Percentiles rank a stretch among this genome's conserved stretches.
Evolutionary conservation across 495 filamentous ascomycete genomes (phyloP).

Genomic region (Astrothelium subdiscretum): DNA sequence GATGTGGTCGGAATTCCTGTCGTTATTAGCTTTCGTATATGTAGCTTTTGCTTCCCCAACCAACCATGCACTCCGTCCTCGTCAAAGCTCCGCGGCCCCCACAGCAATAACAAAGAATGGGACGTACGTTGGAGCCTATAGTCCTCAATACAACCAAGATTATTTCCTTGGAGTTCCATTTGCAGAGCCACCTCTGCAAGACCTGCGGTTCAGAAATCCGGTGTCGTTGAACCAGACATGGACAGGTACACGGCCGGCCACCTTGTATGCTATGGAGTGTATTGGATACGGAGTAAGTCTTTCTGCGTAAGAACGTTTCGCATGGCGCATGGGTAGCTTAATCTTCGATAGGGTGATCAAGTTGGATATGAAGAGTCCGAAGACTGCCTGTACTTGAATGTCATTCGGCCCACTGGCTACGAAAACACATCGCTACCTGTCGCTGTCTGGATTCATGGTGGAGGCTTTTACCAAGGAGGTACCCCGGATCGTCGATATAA

Average conservation of each 20-base stretch:
- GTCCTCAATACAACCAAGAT: constrained; percentile 23
- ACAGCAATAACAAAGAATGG: constrained; percentile 25
- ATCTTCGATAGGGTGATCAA: constrained; percentile 12
- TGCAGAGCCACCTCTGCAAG: constrained; percentile 46
- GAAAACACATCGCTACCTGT: constrained; percentile 46
- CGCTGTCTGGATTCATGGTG: constrained; percentile 58
- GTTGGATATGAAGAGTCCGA: constrained; percentile 30
- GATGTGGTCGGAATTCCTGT: not conserved
- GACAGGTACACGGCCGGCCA: constrained; percentile 20
- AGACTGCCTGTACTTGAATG: constrained; percentile 55
- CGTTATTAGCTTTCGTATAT: not conserved
- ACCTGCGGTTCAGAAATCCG: constrained; percentile 48
- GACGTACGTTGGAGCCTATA: constrained; percentile 21
- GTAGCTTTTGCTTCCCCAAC: not conserved
- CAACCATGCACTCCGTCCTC: not conserved
- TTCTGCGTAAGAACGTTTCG: constrained; percentile 1
- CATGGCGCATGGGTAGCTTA: not conserved
- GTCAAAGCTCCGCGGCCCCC: not conserved
- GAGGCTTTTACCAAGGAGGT: constrained; percentile 47
- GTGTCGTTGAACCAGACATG: constrained; percentile 38
- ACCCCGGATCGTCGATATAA: constrained; percentile 41
- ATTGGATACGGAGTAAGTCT: constrained; percentile 30
- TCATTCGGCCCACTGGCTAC: constrained; percentile 50
- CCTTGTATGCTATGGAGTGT: constrained; percentile 29
- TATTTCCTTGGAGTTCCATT: constrained; percentile 55